Base-by-base conservation (phyloP, 1,284 basidiomycete genomes). In the Schizophyllum commune region DNA sequence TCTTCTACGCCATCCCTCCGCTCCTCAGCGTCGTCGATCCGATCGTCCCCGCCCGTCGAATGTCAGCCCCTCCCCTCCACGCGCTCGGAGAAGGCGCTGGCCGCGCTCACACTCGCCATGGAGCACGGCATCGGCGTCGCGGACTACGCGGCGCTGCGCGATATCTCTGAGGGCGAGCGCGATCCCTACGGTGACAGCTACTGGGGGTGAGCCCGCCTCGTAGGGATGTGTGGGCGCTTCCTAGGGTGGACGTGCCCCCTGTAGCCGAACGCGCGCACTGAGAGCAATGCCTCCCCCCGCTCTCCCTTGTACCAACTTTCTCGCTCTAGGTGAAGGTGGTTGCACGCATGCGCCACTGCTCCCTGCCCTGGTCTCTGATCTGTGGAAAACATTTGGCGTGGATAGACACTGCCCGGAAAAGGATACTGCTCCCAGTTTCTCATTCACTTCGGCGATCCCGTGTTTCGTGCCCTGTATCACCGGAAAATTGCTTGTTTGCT, bases 61-160 rank as follows among this genome's bases (percentile, higher is more conserved):
- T 22, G 27, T 52, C n/a, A 15, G 13, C 32, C 1, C 1, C 34
- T 22, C 33, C 65, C 69, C 52, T 67, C 79, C 11, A 75, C 79
- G 51, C 74, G 75, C 53, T 75, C 79, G 13, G 85, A 87, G 62
- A 86, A 84, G 67, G 81, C 81, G n/a, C 74, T 89, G 56, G 84
- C 81, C 21, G 84, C 83, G 15, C 74, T 89, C 19, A 79, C 76
- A 56, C 72, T 89, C 5, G 86, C 84, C 15, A 77, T 89, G 69
- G 85, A 85, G 5, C 88, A 82, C 64, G 88, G 87, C 39, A 85
- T 86, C n/a, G 85, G 83, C 2, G 71, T 89, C 52, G 81, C 75
- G 61, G 87, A 89, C 67, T 89, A 89, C 64, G 75, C 77, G 60
- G 77, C 79, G 7, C 73, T 87, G 53, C 78, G 77, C 39, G 39